Percentiles rank a stretch among this genome's conserved stretches.
phyloP scores from a whole-genome alignment of 441 rosid species.

The Pelargonium cotyledonis region DNA sequence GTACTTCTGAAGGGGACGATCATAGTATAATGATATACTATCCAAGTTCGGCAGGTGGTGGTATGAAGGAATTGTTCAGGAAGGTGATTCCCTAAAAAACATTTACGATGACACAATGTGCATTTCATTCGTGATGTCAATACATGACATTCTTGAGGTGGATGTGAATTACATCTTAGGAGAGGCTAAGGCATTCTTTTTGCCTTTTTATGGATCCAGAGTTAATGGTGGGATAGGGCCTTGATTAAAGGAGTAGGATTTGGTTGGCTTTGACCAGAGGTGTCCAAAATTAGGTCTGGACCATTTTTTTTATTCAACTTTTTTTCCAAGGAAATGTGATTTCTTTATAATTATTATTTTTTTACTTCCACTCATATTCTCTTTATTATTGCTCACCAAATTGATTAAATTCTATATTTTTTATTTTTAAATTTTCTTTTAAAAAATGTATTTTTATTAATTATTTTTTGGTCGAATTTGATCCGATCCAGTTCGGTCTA shows the following conservation, averaged over 20 bases:
- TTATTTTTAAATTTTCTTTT: too few relatives aligned
- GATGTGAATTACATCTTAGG: background rate
- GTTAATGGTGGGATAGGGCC: background rate
- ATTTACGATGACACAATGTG: background rate
- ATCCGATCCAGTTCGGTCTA: too few relatives aligned
- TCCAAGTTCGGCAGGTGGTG: conserved; percentile 99
- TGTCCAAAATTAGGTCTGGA: too few relatives aligned
- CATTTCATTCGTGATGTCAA: background rate
- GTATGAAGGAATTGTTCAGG: conserved; percentile 98
- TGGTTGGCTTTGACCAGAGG: background rate
- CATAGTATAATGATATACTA: conserved; percentile 99
- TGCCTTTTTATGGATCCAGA: background rate
- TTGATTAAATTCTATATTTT: too few relatives aligned
- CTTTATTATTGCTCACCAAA: too few relatives aligned
- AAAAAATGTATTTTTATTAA: too few relatives aligned
- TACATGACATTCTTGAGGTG: background rate
- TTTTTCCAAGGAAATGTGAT: too few relatives aligned
- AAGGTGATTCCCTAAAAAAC: conserved; percentile 45
- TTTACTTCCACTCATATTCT: too few relatives aligned
- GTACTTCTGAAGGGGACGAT: conserved; percentile 68
- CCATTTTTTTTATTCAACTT: too few relatives aligned
- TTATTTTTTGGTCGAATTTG: too few relatives aligned
- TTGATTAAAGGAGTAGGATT: background rate
- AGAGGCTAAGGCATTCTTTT: conserved; percentile 1
- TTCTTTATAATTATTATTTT: too few relatives aligned